These are phyloP conservation scores for Maudiozyma humilis DNA, from an alignment of 1,139 yeast genomes.

Conservation along the genomic window DNA sequence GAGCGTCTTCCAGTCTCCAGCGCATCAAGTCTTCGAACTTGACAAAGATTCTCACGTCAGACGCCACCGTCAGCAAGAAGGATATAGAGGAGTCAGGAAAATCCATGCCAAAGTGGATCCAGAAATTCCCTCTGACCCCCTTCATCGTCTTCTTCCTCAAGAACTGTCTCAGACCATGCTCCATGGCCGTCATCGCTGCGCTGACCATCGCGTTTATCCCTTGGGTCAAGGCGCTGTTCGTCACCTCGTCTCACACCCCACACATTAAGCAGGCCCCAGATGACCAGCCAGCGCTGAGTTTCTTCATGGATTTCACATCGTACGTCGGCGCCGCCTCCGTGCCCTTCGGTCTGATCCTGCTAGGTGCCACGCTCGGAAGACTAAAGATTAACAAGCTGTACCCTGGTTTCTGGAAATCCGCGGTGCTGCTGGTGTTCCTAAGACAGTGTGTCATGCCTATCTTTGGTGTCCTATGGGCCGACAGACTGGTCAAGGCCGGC, in stretches of 20 bases:
- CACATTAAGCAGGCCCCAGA: slow-evolving; percentile 69
- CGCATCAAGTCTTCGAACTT: slow-evolving; percentile 18
- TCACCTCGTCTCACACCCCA: slow-evolving; percentile 33
- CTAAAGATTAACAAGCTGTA: slow-evolving; percentile 53
- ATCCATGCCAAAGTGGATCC: slow-evolving; percentile 23
- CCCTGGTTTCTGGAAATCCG: slow-evolving; percentile 61
- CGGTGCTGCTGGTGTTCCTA: slow-evolving; percentile 38
- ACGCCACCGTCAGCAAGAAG: slow-evolving; percentile 27
- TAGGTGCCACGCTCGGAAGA: slow-evolving; percentile 83
- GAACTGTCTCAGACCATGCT: slow-evolving; percentile 65
- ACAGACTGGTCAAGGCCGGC: slow-evolving; percentile 39
- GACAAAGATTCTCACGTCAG: slow-evolving; percentile 30
- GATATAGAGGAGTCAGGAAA: slow-evolving; percentile 29
- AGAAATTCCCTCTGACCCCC: slow-evolving; percentile 25
- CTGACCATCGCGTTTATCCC: slow-evolving; percentile 73
- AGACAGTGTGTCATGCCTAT: slow-evolving; percentile 52
- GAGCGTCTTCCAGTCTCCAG: slow-evolving; percentile 4
- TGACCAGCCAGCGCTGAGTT: slow-evolving; percentile 70
- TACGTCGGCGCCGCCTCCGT: slow-evolving; percentile 85
- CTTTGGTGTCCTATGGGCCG: slow-evolving; percentile 52
- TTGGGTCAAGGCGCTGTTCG: slow-evolving; percentile 75
- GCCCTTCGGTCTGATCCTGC: slow-evolving; percentile 69
- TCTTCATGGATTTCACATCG: slow-evolving; percentile 67
- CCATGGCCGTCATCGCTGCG: slow-evolving; percentile 54
- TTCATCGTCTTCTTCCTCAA: slow-evolving; percentile 35